phyloP scores from a whole-genome alignment of 805 yeast species.

The Ogataea siamensis region DNA sequence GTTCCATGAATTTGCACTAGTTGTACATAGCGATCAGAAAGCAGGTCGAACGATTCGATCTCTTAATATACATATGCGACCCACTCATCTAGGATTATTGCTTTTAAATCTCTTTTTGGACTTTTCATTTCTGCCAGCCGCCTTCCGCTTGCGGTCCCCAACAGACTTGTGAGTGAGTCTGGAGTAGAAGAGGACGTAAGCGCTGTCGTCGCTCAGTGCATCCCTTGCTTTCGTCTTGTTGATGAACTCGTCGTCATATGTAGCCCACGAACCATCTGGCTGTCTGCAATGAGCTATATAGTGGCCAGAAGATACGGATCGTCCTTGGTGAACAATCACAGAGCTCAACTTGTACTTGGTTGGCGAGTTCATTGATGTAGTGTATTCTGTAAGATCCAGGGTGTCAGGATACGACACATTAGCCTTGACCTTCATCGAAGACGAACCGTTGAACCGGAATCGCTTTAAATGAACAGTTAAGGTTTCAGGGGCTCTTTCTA shows the following conservation, averaged over 20 bases:
- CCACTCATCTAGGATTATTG: conserved; percentile 9
- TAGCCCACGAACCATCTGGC: conserved; percentile 90
- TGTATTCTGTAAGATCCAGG: conserved; percentile 68
- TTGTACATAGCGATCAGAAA: conserved; percentile 15
- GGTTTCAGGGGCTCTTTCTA: conserved; percentile 84
- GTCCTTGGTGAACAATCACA: conserved; percentile 92
- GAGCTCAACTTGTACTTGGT: conserved; percentile 69
- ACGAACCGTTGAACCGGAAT: conserved; percentile 78
- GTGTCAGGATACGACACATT: conserved; percentile 77
- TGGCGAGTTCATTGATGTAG: conserved; percentile 44
- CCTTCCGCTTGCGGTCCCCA: conserved; percentile 18
- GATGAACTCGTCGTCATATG: conserved; percentile 90
- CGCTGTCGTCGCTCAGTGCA: conserved; percentile 81
- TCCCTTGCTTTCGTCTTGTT: conserved; percentile 67
- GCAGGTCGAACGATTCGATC: conserved; percentile 10
- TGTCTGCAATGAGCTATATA: conserved; percentile 88
- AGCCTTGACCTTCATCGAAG: conserved; percentile 82
- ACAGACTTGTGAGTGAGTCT: conserved; percentile 60
- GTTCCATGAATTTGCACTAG: conserved; percentile 11
- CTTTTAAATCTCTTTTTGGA: conserved; percentile 17
- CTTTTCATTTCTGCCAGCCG: conserved; percentile 7
- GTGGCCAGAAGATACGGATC: conserved; percentile 90
- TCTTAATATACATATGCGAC: conserved; percentile 15
- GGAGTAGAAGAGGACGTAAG: conserved; percentile 85
- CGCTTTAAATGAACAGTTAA: conserved; percentile 84